Conservation (phyloP, 179 eudicot genomes). For the Sideroxylon spinosum region DNA sequence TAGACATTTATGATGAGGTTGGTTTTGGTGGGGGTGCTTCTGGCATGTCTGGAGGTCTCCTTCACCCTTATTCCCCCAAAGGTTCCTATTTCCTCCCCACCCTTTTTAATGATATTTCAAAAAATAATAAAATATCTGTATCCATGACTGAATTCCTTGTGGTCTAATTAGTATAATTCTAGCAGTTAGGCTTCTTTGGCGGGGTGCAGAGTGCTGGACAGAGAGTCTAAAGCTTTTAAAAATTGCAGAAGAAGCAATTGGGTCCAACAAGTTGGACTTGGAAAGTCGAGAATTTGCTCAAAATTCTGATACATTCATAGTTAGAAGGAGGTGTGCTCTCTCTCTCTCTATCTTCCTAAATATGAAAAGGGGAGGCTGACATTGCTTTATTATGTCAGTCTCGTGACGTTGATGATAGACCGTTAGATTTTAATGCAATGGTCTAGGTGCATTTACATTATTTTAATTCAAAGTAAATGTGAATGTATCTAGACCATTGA, state of each 20-base stretch:
- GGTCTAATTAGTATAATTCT: constrained; percentile 7
- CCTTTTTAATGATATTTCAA: too few species aligned
- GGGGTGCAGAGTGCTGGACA: constrained; percentile 72
- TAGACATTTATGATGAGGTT: constrained; percentile 81
- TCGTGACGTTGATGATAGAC: too few species aligned
- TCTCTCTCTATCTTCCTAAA: not conserved
- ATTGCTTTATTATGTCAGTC: too few species aligned
- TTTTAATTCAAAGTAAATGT: too few species aligned
- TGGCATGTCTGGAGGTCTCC: constrained; percentile 96
- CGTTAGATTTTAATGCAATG: too few species aligned
- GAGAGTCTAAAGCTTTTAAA: constrained; percentile 77
- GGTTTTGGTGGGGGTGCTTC: constrained; percentile 99
- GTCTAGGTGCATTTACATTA: too few species aligned
- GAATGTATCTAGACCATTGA: too few species aligned
- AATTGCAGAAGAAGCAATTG: constrained; percentile 65
- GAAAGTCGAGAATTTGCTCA: constrained; percentile 16
- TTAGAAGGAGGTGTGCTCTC: constrained; percentile 63
- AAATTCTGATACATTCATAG: constrained; percentile 29
- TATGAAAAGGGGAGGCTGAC: too few species aligned
- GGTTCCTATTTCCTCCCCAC: constrained; percentile 28
- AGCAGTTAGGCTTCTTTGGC: constrained; percentile 95
- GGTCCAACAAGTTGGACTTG: constrained; percentile 17
- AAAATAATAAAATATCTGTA: not conserved
- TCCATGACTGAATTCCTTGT: constrained; percentile 5
- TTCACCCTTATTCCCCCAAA: constrained; percentile 97